These are phyloP conservation scores for Colletotrichum incanum DNA, from an alignment of 2,329 filamentous ascomycete species.

Conservation along the genomic window DNA sequence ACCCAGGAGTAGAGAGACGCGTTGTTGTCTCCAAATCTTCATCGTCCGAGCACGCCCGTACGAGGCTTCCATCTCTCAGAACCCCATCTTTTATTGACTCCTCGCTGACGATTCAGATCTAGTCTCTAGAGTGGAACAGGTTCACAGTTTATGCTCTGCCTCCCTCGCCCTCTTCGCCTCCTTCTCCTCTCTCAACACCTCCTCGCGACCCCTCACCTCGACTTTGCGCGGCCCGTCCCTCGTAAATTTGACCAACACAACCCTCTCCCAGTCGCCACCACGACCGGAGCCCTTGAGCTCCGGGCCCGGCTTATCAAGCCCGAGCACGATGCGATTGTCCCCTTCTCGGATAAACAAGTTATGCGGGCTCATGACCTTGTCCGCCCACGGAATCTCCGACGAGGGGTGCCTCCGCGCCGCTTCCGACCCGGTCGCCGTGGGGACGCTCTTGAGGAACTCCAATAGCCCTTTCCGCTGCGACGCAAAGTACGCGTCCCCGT, in stretches of 20 bases:
- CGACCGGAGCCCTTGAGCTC: slow-evolving; percentile 66
- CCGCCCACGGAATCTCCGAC: slow-evolving; percentile 67
- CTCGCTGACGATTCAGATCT: neutral
- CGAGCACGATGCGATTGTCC: slow-evolving; percentile 67
- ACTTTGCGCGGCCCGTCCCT: slow-evolving; percentile 68
- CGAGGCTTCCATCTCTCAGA: neutral
- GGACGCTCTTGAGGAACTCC: slow-evolving; percentile 64
- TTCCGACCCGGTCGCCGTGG: slow-evolving; percentile 57
- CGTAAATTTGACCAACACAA: slow-evolving; percentile 70
- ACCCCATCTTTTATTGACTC: neutral
- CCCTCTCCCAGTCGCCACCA: slow-evolving; percentile 72
- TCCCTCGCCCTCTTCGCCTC: slow-evolving; percentile 45
- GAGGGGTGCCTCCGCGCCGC: slow-evolving; percentile 59
- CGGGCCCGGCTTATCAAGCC: slow-evolving; percentile 70
- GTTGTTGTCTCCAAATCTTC: neutral
- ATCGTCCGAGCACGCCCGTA: neutral
- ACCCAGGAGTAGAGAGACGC: neutral
- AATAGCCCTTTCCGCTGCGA: slow-evolving; percentile 68
- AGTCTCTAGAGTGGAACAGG: neutral
- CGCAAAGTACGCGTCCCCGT: slow-evolving; percentile 56
- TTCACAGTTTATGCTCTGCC: slow-evolving; percentile 35
- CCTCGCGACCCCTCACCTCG: slow-evolving; percentile 66
- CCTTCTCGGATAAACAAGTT: slow-evolving; percentile 60
- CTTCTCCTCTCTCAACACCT: slow-evolving; percentile 65
- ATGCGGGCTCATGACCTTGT: slow-evolving; percentile 74